Percentiles rank a stretch among this genome's conserved stretches.
These are phyloP conservation scores for Dryadomyces sulphureus DNA, from an alignment of 2,329 filamentous ascomycete species.

Conservation along the genomic window DNA sequence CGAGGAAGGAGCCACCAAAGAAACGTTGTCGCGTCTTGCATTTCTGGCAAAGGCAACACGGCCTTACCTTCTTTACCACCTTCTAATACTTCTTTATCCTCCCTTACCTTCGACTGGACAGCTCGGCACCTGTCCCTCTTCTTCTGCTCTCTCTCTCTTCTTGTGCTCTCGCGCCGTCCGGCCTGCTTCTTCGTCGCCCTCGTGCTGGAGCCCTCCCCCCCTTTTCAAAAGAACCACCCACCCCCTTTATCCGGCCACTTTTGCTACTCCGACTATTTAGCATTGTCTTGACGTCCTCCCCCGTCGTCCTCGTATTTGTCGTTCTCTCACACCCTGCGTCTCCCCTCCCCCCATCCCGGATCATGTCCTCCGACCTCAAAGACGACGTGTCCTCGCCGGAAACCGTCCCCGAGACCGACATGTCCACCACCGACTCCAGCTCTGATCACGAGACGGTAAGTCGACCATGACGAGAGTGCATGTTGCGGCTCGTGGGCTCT, in stretches of 20 bases:
- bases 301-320: no score
- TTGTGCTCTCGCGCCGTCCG: not conserved
- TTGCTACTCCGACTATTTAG: not conserved
- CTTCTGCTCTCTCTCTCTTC: not conserved
- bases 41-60: not conserved
- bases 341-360: not conserved
- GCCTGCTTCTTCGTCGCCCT: not conserved
- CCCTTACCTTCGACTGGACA: not conserved
- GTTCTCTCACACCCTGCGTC: not conserved
- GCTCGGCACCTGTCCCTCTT: not conserved
- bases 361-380: constrained; percentile 9
- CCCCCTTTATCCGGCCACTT: not conserved
- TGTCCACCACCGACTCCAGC: not conserved
- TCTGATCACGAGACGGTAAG: constrained; percentile 11
- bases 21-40: constrained; percentile 1
- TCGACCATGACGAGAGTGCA: not conserved
- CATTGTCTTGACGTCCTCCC: not conserved
- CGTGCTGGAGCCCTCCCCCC: not conserved
- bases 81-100: not conserved
- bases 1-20: not conserved
- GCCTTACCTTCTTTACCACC: not conserved
- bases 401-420: not conserved
- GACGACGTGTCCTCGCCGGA: constrained; percentile 5
- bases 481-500: no score
- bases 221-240: not conserved